phyloP scores from a whole-genome alignment of 768 basidiomycete species.

The Phlebiopsis flavidoalba region DNA sequence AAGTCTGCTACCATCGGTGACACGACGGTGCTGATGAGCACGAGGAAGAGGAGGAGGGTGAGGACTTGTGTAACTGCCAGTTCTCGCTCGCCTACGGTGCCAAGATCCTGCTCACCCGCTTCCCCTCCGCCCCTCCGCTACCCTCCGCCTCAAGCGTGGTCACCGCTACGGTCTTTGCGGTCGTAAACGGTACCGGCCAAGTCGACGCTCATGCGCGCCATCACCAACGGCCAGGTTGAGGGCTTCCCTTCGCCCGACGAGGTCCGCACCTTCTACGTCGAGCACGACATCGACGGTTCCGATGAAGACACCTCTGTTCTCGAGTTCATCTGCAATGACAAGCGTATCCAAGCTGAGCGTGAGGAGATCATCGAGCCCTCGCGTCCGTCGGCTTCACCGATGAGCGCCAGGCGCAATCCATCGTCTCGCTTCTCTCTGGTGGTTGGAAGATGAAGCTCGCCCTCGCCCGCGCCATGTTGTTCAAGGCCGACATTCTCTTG shows the following conservation, averaged over 20 bases:
- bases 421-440: conserved; percentile 83
- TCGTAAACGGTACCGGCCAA: conserved; percentile 98
- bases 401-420: conserved; percentile 79
- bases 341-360: conserved; percentile 67
- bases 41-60: conserved; percentile 96
- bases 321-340: conserved; percentile 82
- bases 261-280: conserved; percentile 98
- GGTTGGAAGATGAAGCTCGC: conserved; percentile 99
- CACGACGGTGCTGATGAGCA: conserved; percentile 61
- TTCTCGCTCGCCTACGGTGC: conserved; percentile 99
- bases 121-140: no score
- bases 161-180: conserved; percentile 98
- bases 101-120: conserved; percentile 95
- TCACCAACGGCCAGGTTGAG: conserved; percentile 94
- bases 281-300: conserved; percentile 97
- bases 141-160: conserved; percentile 95
- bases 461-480: conserved; percentile 93
- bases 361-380: conserved; percentile 77
- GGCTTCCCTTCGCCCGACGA: conserved; percentile 98
- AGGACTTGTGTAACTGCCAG: conserved; percentile 98
- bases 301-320: conserved; percentile 90
- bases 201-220: conserved; percentile 90
- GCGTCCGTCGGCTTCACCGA: conserved; percentile 89
- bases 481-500: conserved; percentile 95
- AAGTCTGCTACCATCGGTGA: conserved; percentile 77